Base-by-base conservation (phyloP, 2,329 filamentous ascomycete species). In the Cladorrhinum sp. region DNA sequence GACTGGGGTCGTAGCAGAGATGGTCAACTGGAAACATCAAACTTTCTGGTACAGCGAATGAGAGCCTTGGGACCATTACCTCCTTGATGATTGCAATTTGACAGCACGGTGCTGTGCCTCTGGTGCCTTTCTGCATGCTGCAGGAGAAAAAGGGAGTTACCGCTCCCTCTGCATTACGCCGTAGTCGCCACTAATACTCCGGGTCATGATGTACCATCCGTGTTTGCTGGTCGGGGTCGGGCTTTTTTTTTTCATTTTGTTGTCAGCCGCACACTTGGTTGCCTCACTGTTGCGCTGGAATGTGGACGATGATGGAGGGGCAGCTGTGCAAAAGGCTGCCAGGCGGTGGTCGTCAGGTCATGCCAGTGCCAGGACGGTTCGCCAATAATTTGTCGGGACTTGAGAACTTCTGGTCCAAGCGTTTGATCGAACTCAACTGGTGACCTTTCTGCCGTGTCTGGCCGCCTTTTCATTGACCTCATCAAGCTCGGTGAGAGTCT, bases 391-490 rank as follows among this genome's bases (percentile, higher is more conserved):
- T 7, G 10, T n/a, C 18, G 18, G 16, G 18, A 28, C 23, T 10
- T 36, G 18, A 30, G 54, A 57, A 52, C 49, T 9, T 20, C 57
- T 53, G 57, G 54, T 20, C 57, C 49, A 53, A 49, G 57, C 48
- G 52, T 20, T 16, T n/a, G 10, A 14, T 42, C n/a, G 36, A n/a
- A 42, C 12, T 28, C 53, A 52, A 14, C 39, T 18, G 23, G 52
- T 23, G n/a, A 4, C 14, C 21, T 57, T 64, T 64, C 58, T 64
- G 62, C 62, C 62, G 46, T 28, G 12, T 54, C 52, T 39, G 36
- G 36, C 62, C 62, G 62, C 62, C 57, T 59, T 61, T 21, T 53
- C n/a, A 59, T 20, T 61, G 58, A 63, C 61, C 61, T 63, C 63
- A 65, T 62, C 33, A 30, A 48, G 58, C 58, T 39, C 30, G 46